These are phyloP conservation scores for Pterocarpus macrocarpus DNA, from an alignment of 306 rosid species.

Conservation along the genomic window DNA sequence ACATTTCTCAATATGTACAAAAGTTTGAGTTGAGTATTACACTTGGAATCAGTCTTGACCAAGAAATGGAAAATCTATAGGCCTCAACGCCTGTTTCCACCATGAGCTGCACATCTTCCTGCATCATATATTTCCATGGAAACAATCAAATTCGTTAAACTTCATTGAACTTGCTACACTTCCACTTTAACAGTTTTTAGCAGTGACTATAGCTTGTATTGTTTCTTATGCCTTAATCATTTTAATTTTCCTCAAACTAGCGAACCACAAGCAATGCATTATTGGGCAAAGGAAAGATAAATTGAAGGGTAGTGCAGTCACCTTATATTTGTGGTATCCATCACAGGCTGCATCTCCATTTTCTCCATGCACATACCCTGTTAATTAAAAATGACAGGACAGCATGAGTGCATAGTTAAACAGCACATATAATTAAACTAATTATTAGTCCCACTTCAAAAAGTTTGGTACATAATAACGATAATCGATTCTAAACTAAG, in stretches of 20 bases:
- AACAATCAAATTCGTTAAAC: not conserved
- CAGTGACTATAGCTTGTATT: not conserved
- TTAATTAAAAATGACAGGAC: too few relatives aligned
- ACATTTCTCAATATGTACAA: not conserved
- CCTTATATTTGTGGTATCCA: conserved; percentile 66
- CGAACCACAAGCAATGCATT: not conserved
- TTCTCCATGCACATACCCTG: conserved; percentile 35
- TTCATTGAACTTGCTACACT: too few relatives aligned
- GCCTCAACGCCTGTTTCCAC: conserved; percentile 68
- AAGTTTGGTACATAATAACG: too few relatives aligned
- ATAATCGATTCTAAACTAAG: too few relatives aligned
- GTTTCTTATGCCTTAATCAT: not conserved
- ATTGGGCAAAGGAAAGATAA: not conserved
- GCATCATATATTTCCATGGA: not conserved
- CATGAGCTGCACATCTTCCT: conserved; percentile 52
- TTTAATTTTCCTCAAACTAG: not conserved
- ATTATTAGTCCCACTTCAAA: not conserved
- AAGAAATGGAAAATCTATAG: conserved; percentile 68
- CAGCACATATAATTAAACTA: too few relatives aligned
- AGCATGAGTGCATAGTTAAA: not conserved
- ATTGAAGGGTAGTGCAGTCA: not conserved
- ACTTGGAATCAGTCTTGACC: not conserved
- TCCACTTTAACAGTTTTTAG: not conserved
- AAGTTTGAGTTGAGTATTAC: not conserved
- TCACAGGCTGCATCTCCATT: conserved; percentile 63